Evolutionary conservation across 371 early-diverging fungal species (phyloP), one percentile per base, ranked within the genome.

Genomic region (Mortierella sp.): DNA sequence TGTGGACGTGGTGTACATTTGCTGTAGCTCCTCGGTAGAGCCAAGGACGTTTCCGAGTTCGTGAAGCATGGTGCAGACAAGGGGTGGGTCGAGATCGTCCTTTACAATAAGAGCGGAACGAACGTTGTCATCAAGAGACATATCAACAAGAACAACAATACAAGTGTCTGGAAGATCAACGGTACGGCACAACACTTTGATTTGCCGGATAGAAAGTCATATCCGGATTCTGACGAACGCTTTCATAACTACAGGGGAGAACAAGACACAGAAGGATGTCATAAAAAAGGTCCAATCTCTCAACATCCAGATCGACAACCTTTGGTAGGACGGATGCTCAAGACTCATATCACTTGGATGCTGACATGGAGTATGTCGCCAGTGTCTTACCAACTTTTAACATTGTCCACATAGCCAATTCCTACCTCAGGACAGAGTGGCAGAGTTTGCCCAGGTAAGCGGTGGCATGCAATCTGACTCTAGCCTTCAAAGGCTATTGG

Each of bases 381-480:
- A 18, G 18, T 42, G 42, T 26, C 6, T 61, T 42, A 42, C 16
- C 42, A 42, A 42, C 18, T 18, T 12, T 18, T 42, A 18, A 9
- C 42, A 42, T 16, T 12, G 12, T 16, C 12, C 26, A 30, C 53
- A 6, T 65, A 94, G 95, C 74, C 97, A 97, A 80, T 97, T 97
- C 61, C 82, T 98, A 53, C 98, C 98, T 21, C 98, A 98, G 80
- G 98, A 98, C 80, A 86, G 90, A 61, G 98, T 98, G 1, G 86
- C 91, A 14, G 96, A 94, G 67, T 97, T 98, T 70, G 95, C 98
- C 3, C 90, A 93, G 82, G 86, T 89, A 81, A 49, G 7, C 24
- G 30, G 13, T n/a, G 1, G 2, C 16, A 14, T 19, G 21, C 3
- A 13, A 23, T 58, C 4, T 47, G 24, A 23, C 21, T 5, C 14